phyloP scores from a whole-genome alignment of 257 asterid species.

The Solanum raphanifolium region DNA sequence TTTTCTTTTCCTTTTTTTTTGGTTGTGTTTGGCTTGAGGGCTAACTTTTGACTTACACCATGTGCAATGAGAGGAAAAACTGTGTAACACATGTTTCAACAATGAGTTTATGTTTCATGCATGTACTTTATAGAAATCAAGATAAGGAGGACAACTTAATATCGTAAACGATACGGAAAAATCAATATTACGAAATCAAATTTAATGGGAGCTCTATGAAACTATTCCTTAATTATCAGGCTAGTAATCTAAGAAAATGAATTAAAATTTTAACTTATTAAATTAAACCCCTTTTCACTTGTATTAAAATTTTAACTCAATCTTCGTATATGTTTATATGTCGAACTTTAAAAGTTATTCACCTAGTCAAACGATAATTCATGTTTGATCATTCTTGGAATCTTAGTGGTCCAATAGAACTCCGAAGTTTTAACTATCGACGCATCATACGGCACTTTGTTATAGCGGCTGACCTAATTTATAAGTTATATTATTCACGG shows the following conservation, averaged over 20 bases:
- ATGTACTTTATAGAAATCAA: background rate
- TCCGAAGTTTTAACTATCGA: background rate
- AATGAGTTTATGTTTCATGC: background rate
- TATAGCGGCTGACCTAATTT: background rate
- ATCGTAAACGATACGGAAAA: background rate
- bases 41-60: background rate
- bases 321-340: background rate
- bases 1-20: background rate
- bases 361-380: background rate
- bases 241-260: background rate
- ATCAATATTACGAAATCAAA: background rate
- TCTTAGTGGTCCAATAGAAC: background rate
- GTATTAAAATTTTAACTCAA: background rate
- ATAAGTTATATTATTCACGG: background rate
- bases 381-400: background rate
- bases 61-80: background rate
- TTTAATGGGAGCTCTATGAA: background rate
- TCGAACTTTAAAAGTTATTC: background rate
- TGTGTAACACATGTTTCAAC: background rate
- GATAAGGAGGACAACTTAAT: background rate
- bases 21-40: background rate
- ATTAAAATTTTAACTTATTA: background rate
- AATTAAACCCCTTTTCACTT: background rate
- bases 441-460: background rate
- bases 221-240: background rate